Conservation (phyloP, 2,329 filamentous ascomycete genomes). For the Elsinoe necatrix region DNA sequence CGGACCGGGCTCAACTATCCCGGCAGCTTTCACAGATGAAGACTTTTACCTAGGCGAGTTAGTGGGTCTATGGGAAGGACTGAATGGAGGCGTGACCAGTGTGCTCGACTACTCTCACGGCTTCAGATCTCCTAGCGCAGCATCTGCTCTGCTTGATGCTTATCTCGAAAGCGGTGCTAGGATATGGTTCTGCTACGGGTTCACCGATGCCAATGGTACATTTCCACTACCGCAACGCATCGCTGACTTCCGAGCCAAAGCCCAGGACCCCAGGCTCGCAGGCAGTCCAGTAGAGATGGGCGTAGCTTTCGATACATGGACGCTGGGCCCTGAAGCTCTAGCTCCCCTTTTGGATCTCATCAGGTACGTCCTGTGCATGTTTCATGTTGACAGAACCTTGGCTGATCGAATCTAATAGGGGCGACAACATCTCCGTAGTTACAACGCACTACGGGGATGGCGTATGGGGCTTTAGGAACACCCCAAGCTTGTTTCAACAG, state of each 20-base stretch:
- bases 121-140: conserved; percentile 22
- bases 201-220: conserved; percentile 17
- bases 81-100: conserved; percentile 48
- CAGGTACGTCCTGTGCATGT: conserved; percentile 31
- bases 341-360: not conserved
- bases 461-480: not conserved
- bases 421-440: conserved; percentile 28
- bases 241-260: not conserved
- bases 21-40: conserved; percentile 30
- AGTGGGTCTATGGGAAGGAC: conserved; percentile 41
- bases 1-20: conserved; percentile 27
- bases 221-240: not conserved
- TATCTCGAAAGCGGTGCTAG: conserved; percentile 17
- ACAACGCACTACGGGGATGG: not conserved
- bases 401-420: too few species aligned
- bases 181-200: conserved; percentile 33
- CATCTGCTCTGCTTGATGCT: conserved; percentile 12
- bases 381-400: conserved; percentile 40
- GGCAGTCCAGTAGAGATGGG: not conserved
- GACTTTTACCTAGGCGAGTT: conserved; percentile 42
- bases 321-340: not conserved
- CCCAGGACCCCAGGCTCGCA: not conserved
- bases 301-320: not conserved
- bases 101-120: conserved; percentile 47
- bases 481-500: not conserved